A percentile compares a stretch with the other conserved stretches of the same genome.
These are phyloP conservation scores for Persicaria tinctoria DNA, from an alignment of 148 eudicot genomes.

Conservation along the genomic window DNA sequence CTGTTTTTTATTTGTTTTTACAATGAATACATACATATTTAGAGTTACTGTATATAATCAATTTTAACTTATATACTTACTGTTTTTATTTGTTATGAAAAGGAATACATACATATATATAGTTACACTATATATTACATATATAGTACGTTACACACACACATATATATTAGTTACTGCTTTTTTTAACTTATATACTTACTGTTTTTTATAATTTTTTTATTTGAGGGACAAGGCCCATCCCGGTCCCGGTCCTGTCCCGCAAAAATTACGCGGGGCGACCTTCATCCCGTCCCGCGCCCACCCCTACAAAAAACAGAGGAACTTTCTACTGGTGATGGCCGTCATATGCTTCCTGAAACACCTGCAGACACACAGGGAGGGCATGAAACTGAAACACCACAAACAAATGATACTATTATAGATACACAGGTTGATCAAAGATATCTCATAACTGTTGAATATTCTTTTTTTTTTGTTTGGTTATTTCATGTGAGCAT, in stretches of 20 bases:
- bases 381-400: constrained; percentile 25
- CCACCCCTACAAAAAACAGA: constrained; percentile 18
- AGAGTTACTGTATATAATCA: no score
- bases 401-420: constrained; percentile 21
- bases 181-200: no score
- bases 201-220: no score
- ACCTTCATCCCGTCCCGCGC: not conserved
- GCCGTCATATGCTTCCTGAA: constrained; percentile 23
- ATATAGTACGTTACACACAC: no score
- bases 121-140: no score
- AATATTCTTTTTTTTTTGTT: not conserved
- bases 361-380: constrained; percentile 25
- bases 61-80: no score
- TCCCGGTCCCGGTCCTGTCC: constrained; percentile 8
- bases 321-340: constrained; percentile 19
- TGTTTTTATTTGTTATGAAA: no score
- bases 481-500: not conserved
- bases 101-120: no score
- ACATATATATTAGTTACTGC: no score
- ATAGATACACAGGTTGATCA: constrained; percentile 55
- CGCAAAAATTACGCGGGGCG: constrained; percentile 25
- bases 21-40: no score
- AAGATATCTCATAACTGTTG: not conserved
- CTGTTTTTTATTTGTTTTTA: no score
- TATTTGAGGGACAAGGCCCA: no score